These are phyloP conservation scores for Geotrichum bryndzae DNA, from an alignment of 1,139 yeast genomes.

Conservation along the genomic window DNA sequence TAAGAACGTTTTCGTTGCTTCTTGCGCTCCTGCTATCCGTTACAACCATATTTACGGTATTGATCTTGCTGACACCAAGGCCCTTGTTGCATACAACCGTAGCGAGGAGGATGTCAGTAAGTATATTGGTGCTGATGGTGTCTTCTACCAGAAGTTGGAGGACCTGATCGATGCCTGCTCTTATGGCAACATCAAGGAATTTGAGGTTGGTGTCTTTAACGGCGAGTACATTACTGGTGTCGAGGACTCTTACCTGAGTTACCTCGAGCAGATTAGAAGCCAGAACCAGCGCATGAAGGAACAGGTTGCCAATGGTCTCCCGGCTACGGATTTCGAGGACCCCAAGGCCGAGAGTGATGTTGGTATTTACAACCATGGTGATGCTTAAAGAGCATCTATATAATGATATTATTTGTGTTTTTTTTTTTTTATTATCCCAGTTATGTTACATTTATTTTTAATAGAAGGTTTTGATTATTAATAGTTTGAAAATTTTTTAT, in stretches of 20 bases:
- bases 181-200: conserved; percentile 42
- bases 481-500: not conserved
- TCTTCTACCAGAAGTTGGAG: conserved; percentile 77
- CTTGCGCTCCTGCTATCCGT: conserved; percentile 96
- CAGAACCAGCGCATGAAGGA: conserved; percentile 61
- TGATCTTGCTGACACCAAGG: conserved; percentile 92
- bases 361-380: conserved; percentile 84
- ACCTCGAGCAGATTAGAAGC: conserved; percentile 78
- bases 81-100: conserved; percentile 81
- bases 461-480: not conserved
- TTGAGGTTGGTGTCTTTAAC: conserved; percentile 97
- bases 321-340: conserved; percentile 43
- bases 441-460: conserved; percentile 1
- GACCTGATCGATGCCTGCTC: conserved; percentile 77
- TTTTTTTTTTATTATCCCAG: not conserved
- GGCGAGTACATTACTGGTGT: conserved; percentile 91
- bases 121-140: conserved; percentile 87
- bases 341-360: conserved; percentile 88
- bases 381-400: conserved; percentile 38
- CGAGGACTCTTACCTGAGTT: conserved; percentile 73
- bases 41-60: conserved; percentile 94
- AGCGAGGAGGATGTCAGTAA: conserved; percentile 66
- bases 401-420: not conserved
- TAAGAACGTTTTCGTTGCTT: conserved; percentile 82
- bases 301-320: conserved; percentile 55